Evolutionary conservation across 768 basidiomycete genomes (phyloP), one percentile per base, ranked within the genome.

Genomic region (Macrolepiota dolichaula): DNA sequence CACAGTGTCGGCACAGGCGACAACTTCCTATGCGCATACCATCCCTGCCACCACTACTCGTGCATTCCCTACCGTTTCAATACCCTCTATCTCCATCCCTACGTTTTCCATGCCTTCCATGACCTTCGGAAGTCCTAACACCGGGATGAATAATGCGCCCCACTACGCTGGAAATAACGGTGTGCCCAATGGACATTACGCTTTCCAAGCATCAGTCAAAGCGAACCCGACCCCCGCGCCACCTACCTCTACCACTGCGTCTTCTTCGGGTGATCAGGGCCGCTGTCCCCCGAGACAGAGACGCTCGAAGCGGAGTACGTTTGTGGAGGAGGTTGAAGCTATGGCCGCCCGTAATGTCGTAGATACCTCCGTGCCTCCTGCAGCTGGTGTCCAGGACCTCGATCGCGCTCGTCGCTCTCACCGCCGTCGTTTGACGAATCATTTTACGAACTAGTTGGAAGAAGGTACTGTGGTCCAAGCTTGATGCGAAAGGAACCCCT

Each of bases 1-100:
- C 35, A 3, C 9, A 17, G 15, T 42, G 32, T 49, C 51, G 38
- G 3, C 53, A 38, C 17, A 27, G 10, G n/a, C 63, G 27, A 54
- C 61, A 52, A 54, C 57, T 32, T 56, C 63, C 17, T 52, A 25
- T 51, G 54, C 50, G 32, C 51, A 60, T 19, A 57, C 50, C 13
- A 52, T 36, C 55, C 57, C 57, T 44, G 55, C 60, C 24, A 40
- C 62, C 2, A 55, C 63, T 17, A 42, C 35, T n/a, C 29, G 25
- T 38, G 36, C 32, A 25, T 32, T 64, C 29, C 62, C 66, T 4
- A 52, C 59, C 19, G 15, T 64, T 24, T 52, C 63, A 32, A 61
- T 59, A 15, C 59, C 65, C 4, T 44, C 63, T 37, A 38, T 66
- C 37, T 29, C 62, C 35, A 64, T 65, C 54, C 63, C 61, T 37